phyloP scores from a whole-genome alignment of 352 stramenopile genomes.

The Elongisporangium senticosum region DNA sequence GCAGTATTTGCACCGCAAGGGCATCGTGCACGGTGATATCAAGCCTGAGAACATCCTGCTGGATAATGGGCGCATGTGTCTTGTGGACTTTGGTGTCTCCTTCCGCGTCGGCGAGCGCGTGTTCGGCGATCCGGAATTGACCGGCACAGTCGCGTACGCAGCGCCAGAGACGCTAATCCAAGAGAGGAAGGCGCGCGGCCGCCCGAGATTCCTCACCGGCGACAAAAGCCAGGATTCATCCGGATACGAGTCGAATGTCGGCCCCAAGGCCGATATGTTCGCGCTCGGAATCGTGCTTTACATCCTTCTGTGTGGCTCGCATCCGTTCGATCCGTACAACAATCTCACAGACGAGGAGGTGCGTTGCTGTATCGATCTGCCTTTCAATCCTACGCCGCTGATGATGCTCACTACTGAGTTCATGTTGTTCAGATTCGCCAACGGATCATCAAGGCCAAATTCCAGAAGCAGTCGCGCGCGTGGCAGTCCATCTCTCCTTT shows the following conservation, averaged over 20 bases:
- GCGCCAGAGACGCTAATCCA: slow-evolving; percentile 48
- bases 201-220: neutral
- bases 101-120: slow-evolving; percentile 76
- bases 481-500: slow-evolving; percentile 66
- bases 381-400: neutral
- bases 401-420: neutral
- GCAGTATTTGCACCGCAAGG: slow-evolving; percentile 82
- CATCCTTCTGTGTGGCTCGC: slow-evolving; percentile 77
- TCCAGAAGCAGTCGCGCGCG: slow-evolving; percentile 58
- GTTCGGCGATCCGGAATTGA: slow-evolving; percentile 66
- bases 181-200: slow-evolving; percentile 9
- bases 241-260: slow-evolving; percentile 39
- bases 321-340: slow-evolving; percentile 85
- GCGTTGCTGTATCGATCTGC: slow-evolving; percentile 1
- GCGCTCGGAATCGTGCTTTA: slow-evolving; percentile 79
- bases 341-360: slow-evolving; percentile 81
- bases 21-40: slow-evolving; percentile 85
- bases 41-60: slow-evolving; percentile 87
- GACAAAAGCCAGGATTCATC: slow-evolving; percentile 15
- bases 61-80: slow-evolving; percentile 65
- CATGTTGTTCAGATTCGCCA: slow-evolving; percentile 47
- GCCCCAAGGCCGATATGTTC: slow-evolving; percentile 78
- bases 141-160: slow-evolving; percentile 69
- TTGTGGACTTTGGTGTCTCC: slow-evolving; percentile 84
- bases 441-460: slow-evolving; percentile 75